These are phyloP conservation scores for Colletotrichum chrysophilum DNA, from an alignment of 2,329 filamentous ascomycete genomes.

Conservation along the genomic window DNA sequence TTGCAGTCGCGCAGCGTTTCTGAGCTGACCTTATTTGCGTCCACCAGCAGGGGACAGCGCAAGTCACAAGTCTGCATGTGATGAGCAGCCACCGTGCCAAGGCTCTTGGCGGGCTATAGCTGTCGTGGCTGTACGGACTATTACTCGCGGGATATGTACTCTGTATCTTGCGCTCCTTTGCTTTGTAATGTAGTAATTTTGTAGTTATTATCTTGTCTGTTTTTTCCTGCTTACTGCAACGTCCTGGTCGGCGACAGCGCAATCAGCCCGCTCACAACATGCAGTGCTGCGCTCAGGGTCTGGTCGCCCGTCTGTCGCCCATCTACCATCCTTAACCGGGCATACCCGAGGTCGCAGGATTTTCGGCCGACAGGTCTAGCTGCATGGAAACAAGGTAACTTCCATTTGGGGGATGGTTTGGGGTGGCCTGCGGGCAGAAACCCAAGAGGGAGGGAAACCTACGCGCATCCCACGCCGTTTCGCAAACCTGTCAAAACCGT, in stretches of 20 bases:
- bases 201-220: neutral
- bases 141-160: neutral
- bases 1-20: neutral
- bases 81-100: neutral
- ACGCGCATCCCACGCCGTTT: neutral
- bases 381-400: neutral
- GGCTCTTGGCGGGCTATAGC: neutral
- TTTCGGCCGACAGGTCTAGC: constrained; percentile 1
- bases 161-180: neutral
- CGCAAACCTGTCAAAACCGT: neutral
- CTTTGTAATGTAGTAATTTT: neutral
- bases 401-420: neutral
- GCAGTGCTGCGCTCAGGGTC: neutral
- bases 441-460: neutral
- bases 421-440: neutral
- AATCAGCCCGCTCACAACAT: neutral
- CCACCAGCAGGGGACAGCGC: neutral
- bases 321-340: neutral
- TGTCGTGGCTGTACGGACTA: neutral
- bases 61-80: neutral
- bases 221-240: neutral
- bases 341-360: neutral
- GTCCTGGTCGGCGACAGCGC: neutral
- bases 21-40: neutral
- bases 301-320: neutral